These are phyloP conservation scores for Fusarium nurragi DNA, from an alignment of 2,329 filamentous ascomycete species.

Conservation along the genomic window DNA sequence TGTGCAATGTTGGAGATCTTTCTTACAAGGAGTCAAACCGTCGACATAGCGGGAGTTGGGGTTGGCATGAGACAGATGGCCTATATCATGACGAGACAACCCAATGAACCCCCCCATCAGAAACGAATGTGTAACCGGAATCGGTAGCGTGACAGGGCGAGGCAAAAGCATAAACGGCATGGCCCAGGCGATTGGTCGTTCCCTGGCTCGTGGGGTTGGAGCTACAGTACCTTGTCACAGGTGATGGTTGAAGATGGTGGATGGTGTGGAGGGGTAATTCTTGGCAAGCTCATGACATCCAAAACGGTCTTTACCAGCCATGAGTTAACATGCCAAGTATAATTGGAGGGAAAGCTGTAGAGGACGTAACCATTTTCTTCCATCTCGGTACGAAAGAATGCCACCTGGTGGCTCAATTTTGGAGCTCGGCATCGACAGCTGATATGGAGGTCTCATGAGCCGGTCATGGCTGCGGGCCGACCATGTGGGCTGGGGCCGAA, in stretches of 20 bases:
- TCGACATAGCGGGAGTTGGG: not conserved
- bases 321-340: not conserved
- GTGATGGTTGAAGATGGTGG: not conserved
- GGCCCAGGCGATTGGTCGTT: conserved; percentile 11
- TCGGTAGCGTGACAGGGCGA: conserved; percentile 18
- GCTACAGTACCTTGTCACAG: conserved; percentile 9
- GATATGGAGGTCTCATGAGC: conserved; percentile 27
- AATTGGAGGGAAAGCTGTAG: not conserved
- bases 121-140: conserved; percentile 20
- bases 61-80: conserved; percentile 9
- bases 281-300: conserved; percentile 16
- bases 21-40: not conserved
- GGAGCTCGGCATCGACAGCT: conserved; percentile 22
- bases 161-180: conserved; percentile 1
- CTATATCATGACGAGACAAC: conserved; percentile 17
- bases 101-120: conserved; percentile 29
- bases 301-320: not conserved
- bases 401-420: not conserved
- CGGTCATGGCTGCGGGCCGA: conserved; percentile 20
- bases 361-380: not conserved
- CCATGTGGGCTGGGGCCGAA: conserved; percentile 15
- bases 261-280: conserved; percentile 30
- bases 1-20: not conserved
- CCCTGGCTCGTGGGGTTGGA: conserved; percentile 14
- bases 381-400: not conserved